Evolutionary conservation across 2,329 filamentous ascomycete species (phyloP), one percentile per base, ranked within the genome.

Genomic region (Setomelanomma holmii): DNA sequence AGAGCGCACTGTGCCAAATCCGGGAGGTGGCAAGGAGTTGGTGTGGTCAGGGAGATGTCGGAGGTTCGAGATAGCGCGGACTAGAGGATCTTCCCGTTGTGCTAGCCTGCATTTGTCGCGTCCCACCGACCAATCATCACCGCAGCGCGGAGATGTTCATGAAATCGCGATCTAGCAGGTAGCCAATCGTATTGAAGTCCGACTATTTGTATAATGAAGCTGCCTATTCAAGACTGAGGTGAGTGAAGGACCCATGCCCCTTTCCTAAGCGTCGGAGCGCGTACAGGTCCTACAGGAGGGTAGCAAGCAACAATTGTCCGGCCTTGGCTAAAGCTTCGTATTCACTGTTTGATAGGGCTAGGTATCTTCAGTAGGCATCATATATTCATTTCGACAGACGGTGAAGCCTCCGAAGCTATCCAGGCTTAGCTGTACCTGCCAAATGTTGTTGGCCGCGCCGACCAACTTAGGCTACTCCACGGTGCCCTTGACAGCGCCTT

Each of bases 401-500:
- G 5, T 21, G 17, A 19, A 19, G 24, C 21, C 14, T 44, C 17
- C 33, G 17, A 22, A 44, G 27, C 41, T 40, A 40, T 40, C 38
- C 38, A 40, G 19, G 19, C 38, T 20, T 44, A n/a, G 27, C 11
- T 44, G 19, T 44, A n/a, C 19, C 17, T 8, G 19, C 17, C 35
- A 45, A 38, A 27, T 38, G 3, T 12, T 11, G 14, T 27, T 27
- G 41, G 41, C 16, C 12, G 12, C 27, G 22, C 21, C 34, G 33
- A 36, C 20, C 5, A n/a, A 14, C 16, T 20, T 39, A 24, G 14
- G 24, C 47, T 54, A 60, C 16, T 44, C 54, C 17, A 53, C 45
- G 44, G 45, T 57, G 36, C 59, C 71, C 60, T 69, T 70, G 0
- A 87, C 88, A 63, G 89, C 87, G 49, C 82, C 80, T 44, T 85